phyloP scores from a whole-genome alignment of 1,139 yeast genomes.

The Wickerhamiella pararugosa region DNA sequence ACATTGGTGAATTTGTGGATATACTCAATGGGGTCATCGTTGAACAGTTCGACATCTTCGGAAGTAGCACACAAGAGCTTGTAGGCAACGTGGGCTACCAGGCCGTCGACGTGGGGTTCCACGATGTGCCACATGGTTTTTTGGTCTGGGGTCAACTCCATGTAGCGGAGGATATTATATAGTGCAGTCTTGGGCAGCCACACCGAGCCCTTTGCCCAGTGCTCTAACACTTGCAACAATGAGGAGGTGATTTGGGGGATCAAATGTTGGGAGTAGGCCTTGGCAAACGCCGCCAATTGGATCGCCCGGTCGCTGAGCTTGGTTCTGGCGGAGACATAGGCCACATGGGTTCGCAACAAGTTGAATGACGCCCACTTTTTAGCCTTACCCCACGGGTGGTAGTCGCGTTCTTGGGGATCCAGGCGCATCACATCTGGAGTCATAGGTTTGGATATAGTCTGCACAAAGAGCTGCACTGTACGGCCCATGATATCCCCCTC shows the following conservation, averaged over 20 bases:
- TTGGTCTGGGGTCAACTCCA: slow-evolving; percentile 55
- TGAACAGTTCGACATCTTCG: slow-evolving; percentile 58
- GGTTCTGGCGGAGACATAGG: slow-evolving; percentile 12
- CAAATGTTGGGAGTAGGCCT: slow-evolving; percentile 30
- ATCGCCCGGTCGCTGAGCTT: slow-evolving; percentile 20
- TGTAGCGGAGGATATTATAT: slow-evolving; percentile 50
- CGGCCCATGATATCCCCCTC: slow-evolving; percentile 38
- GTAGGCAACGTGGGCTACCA: slow-evolving; percentile 59
- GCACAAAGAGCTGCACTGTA: slow-evolving; percentile 72
- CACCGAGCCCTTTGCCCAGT: slow-evolving; percentile 48
- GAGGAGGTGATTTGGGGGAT: slow-evolving; percentile 60
- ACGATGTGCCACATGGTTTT: slow-evolving; percentile 57
- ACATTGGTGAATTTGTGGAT: slow-evolving; percentile 66
- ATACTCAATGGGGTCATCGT: slow-evolving; percentile 82
- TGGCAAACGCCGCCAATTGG: slow-evolving; percentile 24
- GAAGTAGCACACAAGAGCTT: slow-evolving; percentile 67
- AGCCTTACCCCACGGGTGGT: slow-evolving; percentile 52
- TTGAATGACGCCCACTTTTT: slow-evolving; percentile 89
- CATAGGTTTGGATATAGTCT: slow-evolving; percentile 44
- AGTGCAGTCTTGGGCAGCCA: slow-evolving; percentile 63
- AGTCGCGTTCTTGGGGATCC: slow-evolving; percentile 35
- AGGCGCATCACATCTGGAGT: slow-evolving; percentile 35
- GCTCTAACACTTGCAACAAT: slow-evolving; percentile 50
- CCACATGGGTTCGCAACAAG: slow-evolving; percentile 42
- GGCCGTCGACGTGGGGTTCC: slow-evolving; percentile 50